Percentiles rank a stretch among this genome's conserved stretches.
Conservation (phyloP, 1,139 yeast species). For the Arxiozyma heterogenica region DNA sequence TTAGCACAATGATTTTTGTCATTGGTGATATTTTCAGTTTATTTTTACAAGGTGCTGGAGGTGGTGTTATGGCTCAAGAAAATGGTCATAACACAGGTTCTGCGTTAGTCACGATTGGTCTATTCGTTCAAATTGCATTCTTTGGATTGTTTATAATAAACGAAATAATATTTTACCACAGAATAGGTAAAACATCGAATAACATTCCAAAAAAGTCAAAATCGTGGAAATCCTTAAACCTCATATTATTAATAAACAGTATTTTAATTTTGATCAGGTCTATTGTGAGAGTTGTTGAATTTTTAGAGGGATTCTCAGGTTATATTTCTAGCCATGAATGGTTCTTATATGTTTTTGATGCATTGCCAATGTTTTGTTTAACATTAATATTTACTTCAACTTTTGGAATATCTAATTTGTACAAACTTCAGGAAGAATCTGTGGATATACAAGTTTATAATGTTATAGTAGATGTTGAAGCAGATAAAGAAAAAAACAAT, state of each 20-base stretch:
- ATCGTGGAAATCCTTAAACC: constrained; percentile 21
- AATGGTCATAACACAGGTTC: constrained; percentile 20
- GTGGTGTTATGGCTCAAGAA: constrained; percentile 32
- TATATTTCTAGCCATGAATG: constrained; percentile 33
- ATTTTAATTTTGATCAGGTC: constrained; percentile 36
- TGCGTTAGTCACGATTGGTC: constrained; percentile 29
- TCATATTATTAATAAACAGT: constrained; percentile 26
- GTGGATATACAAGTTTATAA: constrained; percentile 8
- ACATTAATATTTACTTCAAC: constrained; percentile 7
- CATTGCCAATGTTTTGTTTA: constrained; percentile 23
- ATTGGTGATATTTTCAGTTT: constrained; percentile 37
- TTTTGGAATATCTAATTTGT: constrained; percentile 10
- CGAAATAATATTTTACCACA: constrained; percentile 17
- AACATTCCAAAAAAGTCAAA: constrained; percentile 4
- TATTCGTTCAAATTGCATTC: constrained; percentile 33
- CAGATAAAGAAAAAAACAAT: background rate
- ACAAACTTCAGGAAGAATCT: constrained; percentile 15
- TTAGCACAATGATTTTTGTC: constrained; percentile 37
- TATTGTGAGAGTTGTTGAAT: constrained; percentile 36
- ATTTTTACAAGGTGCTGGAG: constrained; percentile 38
- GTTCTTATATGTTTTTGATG: constrained; percentile 35
- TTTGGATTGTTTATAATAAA: constrained; percentile 32
- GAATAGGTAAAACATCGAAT: constrained; percentile 7
- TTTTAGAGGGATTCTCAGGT: constrained; percentile 34
- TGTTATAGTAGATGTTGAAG: too few relatives aligned